These are phyloP conservation scores for Bathelium albidoporum DNA, from an alignment of 495 filamentous ascomycete genomes.

Conservation along the genomic window DNA sequence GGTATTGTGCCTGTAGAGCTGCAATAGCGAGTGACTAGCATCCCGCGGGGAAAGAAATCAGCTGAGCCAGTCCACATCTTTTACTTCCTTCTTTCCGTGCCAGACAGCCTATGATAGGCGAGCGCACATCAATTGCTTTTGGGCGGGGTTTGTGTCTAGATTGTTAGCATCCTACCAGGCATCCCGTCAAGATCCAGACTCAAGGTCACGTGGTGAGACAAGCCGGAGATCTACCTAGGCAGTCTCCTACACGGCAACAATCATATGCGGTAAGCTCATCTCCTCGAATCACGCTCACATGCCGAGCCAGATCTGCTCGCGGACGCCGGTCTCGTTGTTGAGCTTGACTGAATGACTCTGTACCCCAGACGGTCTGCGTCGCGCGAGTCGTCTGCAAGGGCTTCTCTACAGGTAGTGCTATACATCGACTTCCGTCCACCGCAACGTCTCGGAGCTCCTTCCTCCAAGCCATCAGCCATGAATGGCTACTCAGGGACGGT, in stretches of 20 bases:
- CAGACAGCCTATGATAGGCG: neutral
- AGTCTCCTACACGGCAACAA: neutral
- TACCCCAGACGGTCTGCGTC: constrained; percentile 1
- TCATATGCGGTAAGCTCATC: neutral
- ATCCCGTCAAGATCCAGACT: neutral
- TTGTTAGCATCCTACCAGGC: neutral
- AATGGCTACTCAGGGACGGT: constrained; percentile 58
- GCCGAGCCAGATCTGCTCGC: too few relatives aligned
- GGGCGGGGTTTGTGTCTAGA: neutral
- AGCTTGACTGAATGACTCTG: constrained; percentile 1
- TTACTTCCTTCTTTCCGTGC: neutral
- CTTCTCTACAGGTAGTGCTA: neutral
- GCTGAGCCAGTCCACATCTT: neutral
- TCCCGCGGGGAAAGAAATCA: neutral
- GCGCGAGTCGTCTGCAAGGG: constrained; percentile 3
- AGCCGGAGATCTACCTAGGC: neutral
- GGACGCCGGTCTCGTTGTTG: neutral
- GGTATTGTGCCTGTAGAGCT: neutral
- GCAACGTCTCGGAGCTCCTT: neutral
- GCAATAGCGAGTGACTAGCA: neutral
- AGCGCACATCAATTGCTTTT: neutral
- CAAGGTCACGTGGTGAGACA: neutral
- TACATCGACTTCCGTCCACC: neutral
- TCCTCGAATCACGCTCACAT: too few relatives aligned
- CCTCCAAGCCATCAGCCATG: constrained; percentile 35